Evolutionary conservation across 352 stramenopile species (phyloP).

Genomic region (Phytophthora vignae): DNA sequence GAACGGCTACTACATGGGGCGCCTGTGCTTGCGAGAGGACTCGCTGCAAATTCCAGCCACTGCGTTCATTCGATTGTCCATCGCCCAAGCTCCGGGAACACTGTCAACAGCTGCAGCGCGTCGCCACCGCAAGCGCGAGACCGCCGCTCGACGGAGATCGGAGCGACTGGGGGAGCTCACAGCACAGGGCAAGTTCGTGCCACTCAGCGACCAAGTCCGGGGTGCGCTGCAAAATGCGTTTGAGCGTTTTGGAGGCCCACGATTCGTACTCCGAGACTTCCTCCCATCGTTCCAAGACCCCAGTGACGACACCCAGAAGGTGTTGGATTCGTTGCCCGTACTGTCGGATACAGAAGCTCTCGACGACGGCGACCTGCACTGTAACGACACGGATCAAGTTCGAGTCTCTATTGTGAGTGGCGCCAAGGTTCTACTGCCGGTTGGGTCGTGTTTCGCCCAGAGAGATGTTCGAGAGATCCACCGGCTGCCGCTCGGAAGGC

Average conservation of each 20-base stretch:
- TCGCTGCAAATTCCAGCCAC: constrained; percentile 44
- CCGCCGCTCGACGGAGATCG: constrained; percentile 33
- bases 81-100: constrained; percentile 1
- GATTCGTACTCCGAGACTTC: constrained; percentile 36
- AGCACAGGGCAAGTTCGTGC: constrained; percentile 60
- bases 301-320: neutral
- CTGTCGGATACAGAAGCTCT: constrained; percentile 7
- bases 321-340: constrained; percentile 15
- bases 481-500: constrained; percentile 23
- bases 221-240: constrained; percentile 34
- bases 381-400: constrained; percentile 27
- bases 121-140: constrained; percentile 53
- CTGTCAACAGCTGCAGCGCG: constrained; percentile 17
- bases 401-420: constrained; percentile 22
- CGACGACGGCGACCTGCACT: constrained; percentile 21
- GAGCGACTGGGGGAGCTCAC: constrained; percentile 47
- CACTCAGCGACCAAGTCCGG: constrained; percentile 35
- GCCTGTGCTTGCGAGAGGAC: constrained; percentile 31
- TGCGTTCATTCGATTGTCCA: constrained; percentile 33
- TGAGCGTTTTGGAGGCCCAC: constrained; percentile 18
- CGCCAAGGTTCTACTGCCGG: constrained; percentile 29
- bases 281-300: constrained; percentile 20
- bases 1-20: constrained; percentile 59
- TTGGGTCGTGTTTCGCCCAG: constrained; percentile 34
- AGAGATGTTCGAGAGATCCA: constrained; percentile 37